Evolutionary conservation across 2,329 filamentous ascomycete genomes (phyloP), one percentile per base, ranked within the genome.

Genomic region (Colletotrichum godetiae): DNA sequence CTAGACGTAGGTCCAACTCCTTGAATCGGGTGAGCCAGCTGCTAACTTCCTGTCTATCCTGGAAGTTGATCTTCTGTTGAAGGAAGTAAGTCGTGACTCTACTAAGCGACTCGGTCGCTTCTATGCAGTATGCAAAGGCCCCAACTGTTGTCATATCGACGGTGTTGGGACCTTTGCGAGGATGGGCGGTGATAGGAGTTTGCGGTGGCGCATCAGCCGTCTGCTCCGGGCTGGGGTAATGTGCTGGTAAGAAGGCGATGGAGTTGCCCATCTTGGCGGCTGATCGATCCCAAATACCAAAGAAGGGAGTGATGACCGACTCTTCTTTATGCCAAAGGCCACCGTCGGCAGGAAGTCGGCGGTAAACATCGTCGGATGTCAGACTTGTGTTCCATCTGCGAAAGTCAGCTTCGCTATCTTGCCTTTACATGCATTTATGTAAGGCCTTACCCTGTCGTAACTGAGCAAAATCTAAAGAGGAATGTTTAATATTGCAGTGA

Each of bases 21-120:
- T 87, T 87, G 77, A 87, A 88, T 8, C 85, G 77, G 5, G 81
- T 85, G 3, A 87, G 77, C 86, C 84, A 87, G 49, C 81, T 80
- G 5, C 82, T 78, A n/a, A 86, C 80, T 49, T 86, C 81, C 5
- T 84, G 81, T 0, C 81, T 78, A 65, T 85, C 80, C 5, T 76
- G 74, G 11, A 84, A 79, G 67, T 87, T 80, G 35, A 87, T 80
- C 10, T 78, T 78, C 64, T 86, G 84, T 58, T 85, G 84, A 0
- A 87, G 78, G 59, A 88, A 87, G 70, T 83, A 86, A 0, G 80
- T 84, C 0, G 80, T 86, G 0, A 87, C 83, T 0, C 82, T 81
- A 58, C 84, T 86, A 5, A 87, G 76, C 0, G 82, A 86, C 73
- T 87, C 86, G 0, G 85, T 86, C 0, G 85, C 85, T 68, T 87